Conservation (phyloP, 2,329 filamentous ascomycete genomes). For the Plenodomus lindquistii region DNA sequence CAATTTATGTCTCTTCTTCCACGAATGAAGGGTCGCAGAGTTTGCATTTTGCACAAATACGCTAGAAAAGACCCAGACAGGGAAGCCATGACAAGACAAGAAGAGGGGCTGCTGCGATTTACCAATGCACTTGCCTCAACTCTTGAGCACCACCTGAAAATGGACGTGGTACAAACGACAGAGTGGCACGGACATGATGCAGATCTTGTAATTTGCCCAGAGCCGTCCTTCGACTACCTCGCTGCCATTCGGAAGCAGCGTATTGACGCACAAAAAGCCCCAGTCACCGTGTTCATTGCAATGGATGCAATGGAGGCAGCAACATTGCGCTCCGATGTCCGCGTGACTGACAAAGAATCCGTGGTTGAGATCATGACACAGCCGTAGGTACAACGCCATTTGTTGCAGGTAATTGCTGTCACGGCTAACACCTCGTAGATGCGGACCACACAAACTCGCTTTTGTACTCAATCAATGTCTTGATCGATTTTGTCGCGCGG, state of each 20-base stretch:
- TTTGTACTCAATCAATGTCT: conserved; percentile 34
- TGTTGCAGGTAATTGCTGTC: background rate
- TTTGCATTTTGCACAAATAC: conserved; percentile 30
- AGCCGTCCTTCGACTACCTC: conserved; percentile 39
- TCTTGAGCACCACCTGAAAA: conserved; percentile 28
- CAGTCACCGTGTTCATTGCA: conserved; percentile 37
- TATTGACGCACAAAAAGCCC: conserved; percentile 10
- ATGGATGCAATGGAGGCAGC: conserved; percentile 40
- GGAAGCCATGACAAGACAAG: conserved; percentile 5
- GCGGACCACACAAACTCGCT: conserved; percentile 39
- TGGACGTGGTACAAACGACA: conserved; percentile 30
- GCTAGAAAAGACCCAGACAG: background rate
- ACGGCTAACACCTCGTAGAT: conserved; percentile 20
- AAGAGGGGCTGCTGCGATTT: conserved; percentile 25
- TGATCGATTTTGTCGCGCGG: conserved; percentile 26
- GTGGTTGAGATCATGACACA: conserved; percentile 42
- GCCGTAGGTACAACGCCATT: conserved; percentile 24
- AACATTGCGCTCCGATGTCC: conserved; percentile 37
- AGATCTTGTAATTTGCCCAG: conserved; percentile 40
- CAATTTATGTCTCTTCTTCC: conserved; percentile 22
- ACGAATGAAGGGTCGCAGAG: conserved; percentile 22
- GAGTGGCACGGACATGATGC: conserved; percentile 27
- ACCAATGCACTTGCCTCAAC: conserved; percentile 23
- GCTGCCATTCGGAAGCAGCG: conserved; percentile 21
- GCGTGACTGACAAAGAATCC: conserved; percentile 30